These are phyloP conservation scores for Saccharum officinarum DNA, from an alignment of 176 grass and related monocot species.

Conservation along the genomic window DNA sequence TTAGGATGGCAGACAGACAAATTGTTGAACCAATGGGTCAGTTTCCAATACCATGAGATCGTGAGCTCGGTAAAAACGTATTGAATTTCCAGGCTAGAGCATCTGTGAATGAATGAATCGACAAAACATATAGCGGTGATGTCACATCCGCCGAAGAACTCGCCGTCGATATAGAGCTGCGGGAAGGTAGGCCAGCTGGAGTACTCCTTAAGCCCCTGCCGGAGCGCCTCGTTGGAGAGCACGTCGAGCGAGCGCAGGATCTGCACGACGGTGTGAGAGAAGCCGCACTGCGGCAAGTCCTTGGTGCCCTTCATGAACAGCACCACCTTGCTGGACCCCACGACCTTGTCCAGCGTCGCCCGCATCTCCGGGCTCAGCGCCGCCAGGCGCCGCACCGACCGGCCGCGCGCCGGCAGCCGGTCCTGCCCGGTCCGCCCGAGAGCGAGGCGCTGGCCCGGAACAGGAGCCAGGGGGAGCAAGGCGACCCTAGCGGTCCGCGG, in stretches of 20 bases:
- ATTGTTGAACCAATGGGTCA: not conserved
- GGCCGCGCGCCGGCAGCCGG: not conserved
- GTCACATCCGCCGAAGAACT: constrained; percentile 95
- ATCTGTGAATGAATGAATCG: not conserved
- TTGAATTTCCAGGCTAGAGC: not conserved
- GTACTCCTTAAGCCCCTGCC: constrained; percentile 94
- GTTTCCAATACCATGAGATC: not conserved
- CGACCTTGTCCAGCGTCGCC: constrained; percentile 84
- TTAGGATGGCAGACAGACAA: not conserved
- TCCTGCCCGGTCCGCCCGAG: not conserved
- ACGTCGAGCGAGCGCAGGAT: constrained; percentile 85
- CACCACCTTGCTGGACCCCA: constrained; percentile 70
- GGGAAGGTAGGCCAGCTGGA: constrained; percentile 98
- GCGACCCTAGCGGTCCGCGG: not conserved
- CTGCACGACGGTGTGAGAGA: constrained; percentile 93
- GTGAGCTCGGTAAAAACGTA: not conserved
- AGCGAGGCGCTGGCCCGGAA: not conserved
- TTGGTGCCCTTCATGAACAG: constrained; percentile 97
- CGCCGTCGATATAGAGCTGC: constrained; percentile 93
- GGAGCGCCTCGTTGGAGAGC: constrained; percentile 78
- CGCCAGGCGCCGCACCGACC: constrained; percentile 61
- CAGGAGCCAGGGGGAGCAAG: not conserved
- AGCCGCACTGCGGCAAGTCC: constrained; percentile 97
- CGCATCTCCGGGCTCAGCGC: constrained; percentile 56
- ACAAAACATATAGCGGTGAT: constrained; percentile 45